Conservation (phyloP, 805 yeast genomes). For the Candida boleticola region DNA sequence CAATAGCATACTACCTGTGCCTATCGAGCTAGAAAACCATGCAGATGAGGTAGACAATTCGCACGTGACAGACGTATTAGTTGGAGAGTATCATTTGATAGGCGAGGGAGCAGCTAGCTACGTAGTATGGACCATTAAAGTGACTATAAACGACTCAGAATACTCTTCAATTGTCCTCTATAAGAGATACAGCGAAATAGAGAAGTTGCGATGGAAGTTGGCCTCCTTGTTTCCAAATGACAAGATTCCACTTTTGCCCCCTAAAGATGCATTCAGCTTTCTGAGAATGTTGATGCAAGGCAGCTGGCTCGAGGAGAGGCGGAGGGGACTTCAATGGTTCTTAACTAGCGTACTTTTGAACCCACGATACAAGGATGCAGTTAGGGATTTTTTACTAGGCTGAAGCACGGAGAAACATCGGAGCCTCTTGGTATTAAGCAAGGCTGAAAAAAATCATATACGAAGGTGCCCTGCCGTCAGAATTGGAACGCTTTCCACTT, state of each 20-base stretch:
- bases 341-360: slow-evolving; percentile 52
- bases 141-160: slow-evolving; percentile 34
- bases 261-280: slow-evolving; percentile 43
- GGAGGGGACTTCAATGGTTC: slow-evolving; percentile 61
- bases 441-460: too few species aligned
- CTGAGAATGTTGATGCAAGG: slow-evolving; percentile 36
- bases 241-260: slow-evolving; percentile 51
- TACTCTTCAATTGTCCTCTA: slow-evolving; percentile 45
- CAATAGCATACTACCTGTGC: slow-evolving; percentile 35
- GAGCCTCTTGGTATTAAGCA: too few species aligned
- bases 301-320: slow-evolving; percentile 51
- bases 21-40: slow-evolving; percentile 32
- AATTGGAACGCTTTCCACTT: too few species aligned
- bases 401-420: not conserved
- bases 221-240: slow-evolving; percentile 47
- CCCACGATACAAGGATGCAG: slow-evolving; percentile 38
- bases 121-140: slow-evolving; percentile 38
- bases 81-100: slow-evolving; percentile 39
- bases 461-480: too few species aligned
- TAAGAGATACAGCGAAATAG: slow-evolving; percentile 68
- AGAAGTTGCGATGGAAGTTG: slow-evolving; percentile 38
- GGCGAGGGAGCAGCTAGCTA: slow-evolving; percentile 38
- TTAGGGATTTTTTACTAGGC: slow-evolving; percentile 1
- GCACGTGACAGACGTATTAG: slow-evolving; percentile 40
- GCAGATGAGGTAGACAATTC: slow-evolving; percentile 18